Evolutionary conservation across 2,329 filamentous ascomycete genomes (phyloP), one percentile per base, ranked within the genome.

Genomic region (Cytospora paraplurivora): DNA sequence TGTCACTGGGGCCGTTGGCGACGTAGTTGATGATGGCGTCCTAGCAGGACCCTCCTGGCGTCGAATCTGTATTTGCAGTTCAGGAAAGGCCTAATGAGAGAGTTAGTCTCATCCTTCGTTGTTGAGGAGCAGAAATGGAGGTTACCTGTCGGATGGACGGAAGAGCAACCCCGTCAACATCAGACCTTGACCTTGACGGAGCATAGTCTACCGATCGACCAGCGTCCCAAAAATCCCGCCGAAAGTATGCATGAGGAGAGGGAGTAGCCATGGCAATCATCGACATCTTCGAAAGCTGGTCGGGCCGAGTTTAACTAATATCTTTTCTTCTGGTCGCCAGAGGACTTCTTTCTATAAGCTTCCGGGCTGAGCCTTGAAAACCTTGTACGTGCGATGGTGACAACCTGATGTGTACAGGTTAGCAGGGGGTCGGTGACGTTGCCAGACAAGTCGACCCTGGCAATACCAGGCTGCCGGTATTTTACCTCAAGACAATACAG

Each of bases 81-180:
- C 81, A 19, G 81, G 80, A 60, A 84, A 77, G 53, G 76, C 73
- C 80, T 82, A 67, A 1, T 12, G 12, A 1, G 41, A 38, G 17
- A 33, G 62, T 73, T 64, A 73, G 71, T 44, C 12, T 38, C 11
- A 10, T 34, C 15, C 17, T 52, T 15, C 33, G 11, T 13, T 27
- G 2, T 15, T 41, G 37, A 35, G 10, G n/a, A 47, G 44, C 12
- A 34, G 21, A 7, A 27, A 38, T 13, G 52, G 33, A 32, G 12
- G 33, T 5, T 79, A 84, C 82, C 79, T 83, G 79, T 67, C 80
- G 77, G 56, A 85, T 83, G 1, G 83, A 81, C 21, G 83, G 83
- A 27, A 85, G 74, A 41, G 77, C 76, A 35, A 82, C 71, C 63
- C 73, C 72, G 65, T 78, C 75, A n/a, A 71, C 71, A 59, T 82